Conservation (phyloP, 768 basidiomycete genomes). For the Nevesoporus exiguus region DNA sequence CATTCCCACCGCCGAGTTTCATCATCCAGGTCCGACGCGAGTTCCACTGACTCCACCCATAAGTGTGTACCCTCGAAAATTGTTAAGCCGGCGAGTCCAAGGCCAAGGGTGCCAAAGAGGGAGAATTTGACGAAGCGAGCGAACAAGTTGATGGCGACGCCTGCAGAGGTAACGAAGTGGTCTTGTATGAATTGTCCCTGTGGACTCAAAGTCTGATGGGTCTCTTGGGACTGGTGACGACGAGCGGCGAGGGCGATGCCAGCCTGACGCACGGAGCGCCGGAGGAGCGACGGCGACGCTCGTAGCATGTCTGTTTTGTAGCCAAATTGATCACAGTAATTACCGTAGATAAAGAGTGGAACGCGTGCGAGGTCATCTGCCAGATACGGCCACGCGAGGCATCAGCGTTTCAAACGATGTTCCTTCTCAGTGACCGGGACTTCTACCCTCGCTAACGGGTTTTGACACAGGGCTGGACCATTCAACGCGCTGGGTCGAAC, state of each 20-base stretch:
- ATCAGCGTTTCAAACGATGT: too few relatives aligned
- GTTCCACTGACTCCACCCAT: conserved; percentile 59
- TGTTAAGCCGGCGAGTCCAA: conserved; percentile 43
- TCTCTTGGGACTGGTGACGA: conserved; percentile 18
- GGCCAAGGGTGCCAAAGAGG: conserved; percentile 40
- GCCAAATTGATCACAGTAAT: neutral
- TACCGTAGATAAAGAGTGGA: neutral
- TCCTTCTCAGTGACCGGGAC: too few relatives aligned
- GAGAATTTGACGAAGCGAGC: conserved; percentile 49
- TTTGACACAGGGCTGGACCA: too few relatives aligned
- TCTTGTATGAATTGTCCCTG: conserved; percentile 27
- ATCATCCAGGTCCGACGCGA: conserved; percentile 45
- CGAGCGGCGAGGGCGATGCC: conserved; percentile 2
- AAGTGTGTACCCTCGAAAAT: conserved; percentile 57
- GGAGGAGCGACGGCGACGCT: conserved; percentile 3
- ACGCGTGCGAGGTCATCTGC: too few relatives aligned
- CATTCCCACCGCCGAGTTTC: conserved; percentile 63
- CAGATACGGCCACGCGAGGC: too few relatives aligned
- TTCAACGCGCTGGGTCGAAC: neutral
- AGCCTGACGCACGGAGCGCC: conserved; percentile 7
- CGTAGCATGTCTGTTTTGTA: conserved; percentile 12
- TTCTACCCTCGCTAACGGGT: too few relatives aligned
- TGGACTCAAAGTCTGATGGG: neutral
- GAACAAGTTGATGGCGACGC: conserved; percentile 42
- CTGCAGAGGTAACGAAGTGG: conserved; percentile 33